phyloP scores from a whole-genome alignment of 805 yeast species.

The Candida anglica region DNA sequence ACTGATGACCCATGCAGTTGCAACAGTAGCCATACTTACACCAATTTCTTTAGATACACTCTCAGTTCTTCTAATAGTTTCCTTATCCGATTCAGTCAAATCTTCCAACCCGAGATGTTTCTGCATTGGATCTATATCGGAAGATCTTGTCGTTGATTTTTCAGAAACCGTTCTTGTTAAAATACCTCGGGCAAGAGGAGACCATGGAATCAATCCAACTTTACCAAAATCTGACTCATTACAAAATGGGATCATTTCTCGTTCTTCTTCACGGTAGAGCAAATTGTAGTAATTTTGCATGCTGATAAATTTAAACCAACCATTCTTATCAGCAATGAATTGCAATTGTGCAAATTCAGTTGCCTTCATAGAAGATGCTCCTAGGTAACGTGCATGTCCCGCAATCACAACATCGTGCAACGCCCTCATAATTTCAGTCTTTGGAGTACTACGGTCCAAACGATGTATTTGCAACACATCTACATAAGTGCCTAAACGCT shows the following conservation, averaged over 20 bases:
- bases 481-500: slow-evolving; percentile 49
- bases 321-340: slow-evolving; percentile 49
- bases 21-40: slow-evolving; percentile 40
- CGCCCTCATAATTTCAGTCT: slow-evolving; percentile 53
- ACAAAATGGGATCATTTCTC: slow-evolving; percentile 57
- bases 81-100: slow-evolving; percentile 12
- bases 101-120: slow-evolving; percentile 7
- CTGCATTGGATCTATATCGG: slow-evolving; percentile 8
- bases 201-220: slow-evolving; percentile 59
- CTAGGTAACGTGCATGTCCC: slow-evolving; percentile 52
- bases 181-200: slow-evolving; percentile 54
- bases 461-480: slow-evolving; percentile 58
- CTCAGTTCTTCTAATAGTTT: slow-evolving; percentile 43
- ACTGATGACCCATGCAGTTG: slow-evolving; percentile 17
- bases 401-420: slow-evolving; percentile 46
- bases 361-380: slow-evolving; percentile 61
- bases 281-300: slow-evolving; percentile 59
- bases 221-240: slow-evolving; percentile 33
- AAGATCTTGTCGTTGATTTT: slow-evolving; percentile 9
- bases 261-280: slow-evolving; percentile 58
- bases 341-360: slow-evolving; percentile 53
- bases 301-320: slow-evolving; percentile 55
- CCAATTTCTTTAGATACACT: slow-evolving; percentile 43
- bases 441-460: slow-evolving; percentile 43
- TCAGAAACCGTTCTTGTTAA: slow-evolving; percentile 44